Conservation (phyloP, 768 basidiomycete genomes). For the Lactarius hatsudake region DNA sequence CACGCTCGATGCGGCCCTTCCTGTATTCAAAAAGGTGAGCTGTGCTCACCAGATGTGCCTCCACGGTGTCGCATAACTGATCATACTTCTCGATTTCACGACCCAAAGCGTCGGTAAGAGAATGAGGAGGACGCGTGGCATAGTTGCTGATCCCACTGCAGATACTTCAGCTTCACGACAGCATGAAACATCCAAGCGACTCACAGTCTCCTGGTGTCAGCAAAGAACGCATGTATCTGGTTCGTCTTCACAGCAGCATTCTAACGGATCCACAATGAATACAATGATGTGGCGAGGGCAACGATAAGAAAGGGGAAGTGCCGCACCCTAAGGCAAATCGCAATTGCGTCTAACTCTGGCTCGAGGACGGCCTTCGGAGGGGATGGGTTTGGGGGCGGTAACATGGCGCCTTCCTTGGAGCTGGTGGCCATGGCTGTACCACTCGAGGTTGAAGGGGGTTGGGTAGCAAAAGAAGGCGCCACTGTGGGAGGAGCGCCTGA, state of each 20-base stretch:
- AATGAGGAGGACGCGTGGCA: constrained; percentile 60
- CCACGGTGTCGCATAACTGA: constrained; percentile 74
- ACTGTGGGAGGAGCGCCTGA: constrained; percentile 23
- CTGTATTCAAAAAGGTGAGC: neutral
- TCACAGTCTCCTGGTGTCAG: constrained; percentile 62
- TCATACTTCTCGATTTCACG: constrained; percentile 78
- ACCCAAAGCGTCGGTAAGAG: constrained; percentile 61
- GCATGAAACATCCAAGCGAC: constrained; percentile 30
- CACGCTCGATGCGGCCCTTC: neutral
- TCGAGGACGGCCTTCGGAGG: constrained; percentile 48
- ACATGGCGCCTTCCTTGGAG: constrained; percentile 42
- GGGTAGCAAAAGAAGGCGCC: constrained; percentile 31
- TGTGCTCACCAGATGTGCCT: constrained; percentile 60
- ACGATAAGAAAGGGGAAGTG: neutral
- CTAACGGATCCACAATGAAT: constrained; percentile 32
- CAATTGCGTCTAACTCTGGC: constrained; percentile 61
- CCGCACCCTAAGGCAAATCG: constrained; percentile 55
- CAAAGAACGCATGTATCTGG: constrained; percentile 67
- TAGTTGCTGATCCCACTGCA: constrained; percentile 56
- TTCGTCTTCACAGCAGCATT: constrained; percentile 68
- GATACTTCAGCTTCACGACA: neutral
- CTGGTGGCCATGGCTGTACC: neutral
- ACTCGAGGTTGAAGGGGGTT: constrained; percentile 11
- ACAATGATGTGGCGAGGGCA: neutral
- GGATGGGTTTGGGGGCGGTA: constrained; percentile 50